Percentiles rank a stretch among this genome's conserved stretches.
These are phyloP conservation scores for Mucor saturninus DNA, from an alignment of 371 early-diverging fungal genomes.

Conservation along the genomic window DNA sequence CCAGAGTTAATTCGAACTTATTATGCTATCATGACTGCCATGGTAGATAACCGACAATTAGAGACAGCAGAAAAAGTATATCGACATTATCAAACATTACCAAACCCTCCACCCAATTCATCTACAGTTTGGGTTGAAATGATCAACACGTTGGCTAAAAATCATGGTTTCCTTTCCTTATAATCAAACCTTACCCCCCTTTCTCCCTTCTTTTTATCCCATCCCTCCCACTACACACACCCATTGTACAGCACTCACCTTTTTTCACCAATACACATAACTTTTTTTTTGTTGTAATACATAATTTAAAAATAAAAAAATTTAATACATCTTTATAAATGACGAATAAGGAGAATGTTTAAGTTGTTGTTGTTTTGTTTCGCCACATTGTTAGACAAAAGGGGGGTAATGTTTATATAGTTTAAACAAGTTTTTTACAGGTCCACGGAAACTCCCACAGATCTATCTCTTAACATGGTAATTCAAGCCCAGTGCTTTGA, in stretches of 20 bases:
- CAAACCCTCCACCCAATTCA: conserved; percentile 13
- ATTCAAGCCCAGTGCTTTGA: conserved; percentile 11
- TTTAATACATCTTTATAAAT: background rate
- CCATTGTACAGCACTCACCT: background rate
- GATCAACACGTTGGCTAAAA: conserved; percentile 17
- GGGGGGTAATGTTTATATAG: no score
- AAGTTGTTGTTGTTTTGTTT: background rate
- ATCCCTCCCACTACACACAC: background rate
- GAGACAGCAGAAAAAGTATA: conserved; percentile 21
- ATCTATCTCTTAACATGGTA: conserved; percentile 2
- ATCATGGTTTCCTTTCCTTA: conserved; percentile 12
- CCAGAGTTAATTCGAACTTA: conserved; percentile 26
- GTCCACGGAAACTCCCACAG: background rate
- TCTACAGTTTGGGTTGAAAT: conserved; percentile 24
- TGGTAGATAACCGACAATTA: conserved; percentile 21
- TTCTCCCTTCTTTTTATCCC: no score
- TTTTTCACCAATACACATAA: no score
- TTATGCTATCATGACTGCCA: conserved; percentile 31
- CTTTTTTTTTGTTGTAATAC: background rate
- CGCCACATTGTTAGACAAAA: background rate
- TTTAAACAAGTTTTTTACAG: no score
- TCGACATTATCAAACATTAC: conserved; percentile 15
- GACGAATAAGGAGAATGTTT: background rate
- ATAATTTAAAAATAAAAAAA: background rate
- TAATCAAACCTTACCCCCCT: background rate